These are phyloP conservation scores for Daldinia grandis DNA, from an alignment of 495 filamentous ascomycete species.

Conservation along the genomic window DNA sequence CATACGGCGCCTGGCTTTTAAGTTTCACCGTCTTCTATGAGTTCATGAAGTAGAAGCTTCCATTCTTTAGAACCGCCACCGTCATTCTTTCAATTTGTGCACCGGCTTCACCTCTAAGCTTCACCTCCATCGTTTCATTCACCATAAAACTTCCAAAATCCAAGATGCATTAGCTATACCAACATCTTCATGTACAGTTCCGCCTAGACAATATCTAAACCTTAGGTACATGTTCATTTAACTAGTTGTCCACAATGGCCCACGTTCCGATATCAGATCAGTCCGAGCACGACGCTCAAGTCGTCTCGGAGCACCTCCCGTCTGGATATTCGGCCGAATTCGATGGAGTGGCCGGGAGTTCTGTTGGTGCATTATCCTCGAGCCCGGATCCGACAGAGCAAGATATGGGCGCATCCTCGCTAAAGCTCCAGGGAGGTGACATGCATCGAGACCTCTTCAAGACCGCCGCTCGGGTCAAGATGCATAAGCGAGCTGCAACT, in stretches of 20 bases:
- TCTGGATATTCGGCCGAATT: slow-evolving; percentile 57
- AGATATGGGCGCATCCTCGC: slow-evolving; percentile 60
- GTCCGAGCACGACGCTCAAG: slow-evolving; percentile 44
- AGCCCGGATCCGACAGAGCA: slow-evolving; percentile 47
- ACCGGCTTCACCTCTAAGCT: background rate
- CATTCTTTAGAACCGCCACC: background rate
- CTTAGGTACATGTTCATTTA: background rate
- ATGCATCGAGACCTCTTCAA: slow-evolving; percentile 75
- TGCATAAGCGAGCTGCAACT: slow-evolving; percentile 64
- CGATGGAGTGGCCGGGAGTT: slow-evolving; percentile 32
- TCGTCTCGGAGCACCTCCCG: slow-evolving; percentile 56
- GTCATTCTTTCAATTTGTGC: background rate
- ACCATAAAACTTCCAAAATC: background rate
- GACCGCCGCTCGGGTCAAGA: slow-evolving; percentile 59
- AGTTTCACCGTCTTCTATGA: slow-evolving; percentile 36
- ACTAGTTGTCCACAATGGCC: slow-evolving; percentile 15
- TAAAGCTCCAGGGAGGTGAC: slow-evolving; percentile 72
- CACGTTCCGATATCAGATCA: slow-evolving; percentile 30
- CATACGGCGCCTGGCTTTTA: slow-evolving; percentile 14
- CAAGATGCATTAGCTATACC: slow-evolving; percentile 18
- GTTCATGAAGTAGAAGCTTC: slow-evolving; percentile 29
- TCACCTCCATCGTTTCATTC: background rate
- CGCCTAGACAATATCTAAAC: background rate
- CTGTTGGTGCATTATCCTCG: slow-evolving; percentile 45
- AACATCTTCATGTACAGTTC: background rate